A percentile compares a stretch with the other conserved stretches of the same genome.
Conservation (phyloP, 192 early-diverging fungal genomes). For the Coemansia sp. region DNA sequence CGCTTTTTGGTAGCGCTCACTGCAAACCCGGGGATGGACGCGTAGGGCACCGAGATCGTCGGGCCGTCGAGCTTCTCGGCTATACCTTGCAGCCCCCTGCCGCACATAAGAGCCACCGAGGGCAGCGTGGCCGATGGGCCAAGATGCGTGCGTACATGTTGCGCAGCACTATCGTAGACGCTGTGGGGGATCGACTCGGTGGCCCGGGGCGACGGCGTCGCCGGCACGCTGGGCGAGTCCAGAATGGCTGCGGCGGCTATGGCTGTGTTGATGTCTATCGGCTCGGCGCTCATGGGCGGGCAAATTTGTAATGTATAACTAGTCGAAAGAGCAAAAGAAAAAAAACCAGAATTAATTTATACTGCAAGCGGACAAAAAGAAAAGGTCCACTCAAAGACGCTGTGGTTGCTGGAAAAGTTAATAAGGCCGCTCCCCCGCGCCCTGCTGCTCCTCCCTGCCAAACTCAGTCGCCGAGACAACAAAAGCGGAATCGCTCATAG, state of each 20-base stretch:
- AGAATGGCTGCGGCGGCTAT: not conserved
- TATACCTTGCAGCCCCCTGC: slow-evolving; percentile 75
- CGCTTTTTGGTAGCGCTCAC: slow-evolving; percentile 55
- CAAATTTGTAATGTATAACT: not conserved
- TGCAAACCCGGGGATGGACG: slow-evolving; percentile 83
- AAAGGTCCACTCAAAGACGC: too few relatives aligned
- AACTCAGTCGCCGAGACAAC: too few relatives aligned
- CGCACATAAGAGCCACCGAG: slow-evolving; percentile 80
- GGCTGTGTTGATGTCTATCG: slow-evolving; percentile 1
- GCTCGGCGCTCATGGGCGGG: not conserved
- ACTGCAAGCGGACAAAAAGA: too few relatives aligned
- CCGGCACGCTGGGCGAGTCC: not conserved
- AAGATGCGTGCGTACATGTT: slow-evolving; percentile 47
- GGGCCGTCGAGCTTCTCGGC: slow-evolving; percentile 63
- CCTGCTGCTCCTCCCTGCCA: too few relatives aligned
- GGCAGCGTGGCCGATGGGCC: slow-evolving; percentile 26
- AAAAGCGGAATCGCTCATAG: too few relatives aligned
- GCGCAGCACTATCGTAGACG: slow-evolving; percentile 51
- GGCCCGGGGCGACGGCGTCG: slow-evolving; percentile 22
- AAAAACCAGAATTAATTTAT: not conserved
- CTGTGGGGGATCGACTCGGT: slow-evolving; percentile 45
- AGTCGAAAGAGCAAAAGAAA: not conserved
- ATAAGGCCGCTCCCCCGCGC: too few relatives aligned
- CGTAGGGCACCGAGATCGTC: slow-evolving; percentile 65
- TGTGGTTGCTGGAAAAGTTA: too few relatives aligned